Evolutionary conservation across 2,329 filamentous ascomycete genomes (phyloP), one percentile per base, ranked within the genome.

Genomic region (Colletotrichum navitas): DNA sequence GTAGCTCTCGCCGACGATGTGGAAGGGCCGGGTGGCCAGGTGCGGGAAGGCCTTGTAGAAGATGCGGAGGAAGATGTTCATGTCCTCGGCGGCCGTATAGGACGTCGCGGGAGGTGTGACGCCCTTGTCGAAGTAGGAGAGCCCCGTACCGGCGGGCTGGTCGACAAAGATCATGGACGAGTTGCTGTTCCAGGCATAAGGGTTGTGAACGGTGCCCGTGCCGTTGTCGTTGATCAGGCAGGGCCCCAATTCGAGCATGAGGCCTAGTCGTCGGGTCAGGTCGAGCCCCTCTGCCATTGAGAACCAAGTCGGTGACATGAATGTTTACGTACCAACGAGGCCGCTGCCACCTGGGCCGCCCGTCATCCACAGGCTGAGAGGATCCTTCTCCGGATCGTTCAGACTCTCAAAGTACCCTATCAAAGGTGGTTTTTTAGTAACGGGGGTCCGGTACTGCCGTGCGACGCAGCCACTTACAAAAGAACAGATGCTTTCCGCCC

Each of bases 111-210:
- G 80, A 1, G 81, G 24, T 1, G 74, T 66, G 16, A 70, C 67
- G 51, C 71, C 74, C 5, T 72, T 65, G 6, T 74, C 71, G 2
- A 73, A 59, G 74, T 85, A 86, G 2, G 87, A 90, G 72, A 89
- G 85, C n/a, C 86, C 86, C 21, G 90, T 85, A 77, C 91, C 88
- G 62, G 89, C 88, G 24, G 88, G 88, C 77, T 84, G 82, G 76
- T 84, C 82, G 67, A 85, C 78, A 68, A 83, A 85, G 26, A 85
- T 74, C 69, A 90, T 78, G 4, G 75, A 76, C 1, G 75, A 74
- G 54, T 77, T 78, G 39, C 64, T 41, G 29, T 74, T 75, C 74
- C 74, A 75, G 12, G 73, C 65, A 56, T 68, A 72, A 5, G 60
- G 59, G 47, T 75, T 75, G 41, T 73, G 74, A 0, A 63, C 56